Base-by-base conservation (phyloP, 2,329 filamentous ascomycete genomes). In the Penicillium sp. region DNA sequence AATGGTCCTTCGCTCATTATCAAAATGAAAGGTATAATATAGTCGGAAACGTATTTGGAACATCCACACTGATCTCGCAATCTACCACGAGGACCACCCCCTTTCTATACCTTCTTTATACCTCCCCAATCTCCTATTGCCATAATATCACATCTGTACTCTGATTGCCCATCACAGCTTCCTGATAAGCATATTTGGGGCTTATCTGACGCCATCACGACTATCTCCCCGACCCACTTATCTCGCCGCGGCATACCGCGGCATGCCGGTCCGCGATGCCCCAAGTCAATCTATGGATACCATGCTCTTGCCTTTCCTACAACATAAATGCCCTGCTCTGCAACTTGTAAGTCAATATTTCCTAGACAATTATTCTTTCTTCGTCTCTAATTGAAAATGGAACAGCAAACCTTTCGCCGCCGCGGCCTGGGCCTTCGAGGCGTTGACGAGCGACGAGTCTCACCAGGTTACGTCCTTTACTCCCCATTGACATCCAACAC, bases 321-420 rank as follows among this genome's bases (percentile, higher is more conserved):
- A 38, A 46, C 14, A 48, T 51, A 54, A 48, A 33, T 30, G 9
- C 18, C 28, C 4, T 11, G 28, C 20, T 20, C 24, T 47, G 40
- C 38, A 18, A 7, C 24, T 31, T 14, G 16, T 22, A 14, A 14
- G n/a, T 40, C 16, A 10, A 2, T 27, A 1, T 38, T 1, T 13
- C 9, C 5, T 11, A 7, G 16, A 13, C 40, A 11, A 2, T n/a
- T 22, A 0, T 8, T 44, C 11, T 7, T 38, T 14, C 2, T 10
- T 16, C 18, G 9, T 38, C 3, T 13, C 13, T 10, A 10, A 31
- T 11, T 22, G 5, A 16, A 30, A 46, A 76, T 76, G 72, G 74
- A 77, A 46, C 75, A 77, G 64, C 72, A 71, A 53, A 74, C 73
- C 4, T 63, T 77, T 27, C 64, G 67, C 49, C 67, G 75, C 27